Percentiles rank a stretch among this genome's conserved stretches.
Evolutionary conservation across 352 stramenopile species (phyloP).

Genomic region (Salisapilia sapeloensis): DNA sequence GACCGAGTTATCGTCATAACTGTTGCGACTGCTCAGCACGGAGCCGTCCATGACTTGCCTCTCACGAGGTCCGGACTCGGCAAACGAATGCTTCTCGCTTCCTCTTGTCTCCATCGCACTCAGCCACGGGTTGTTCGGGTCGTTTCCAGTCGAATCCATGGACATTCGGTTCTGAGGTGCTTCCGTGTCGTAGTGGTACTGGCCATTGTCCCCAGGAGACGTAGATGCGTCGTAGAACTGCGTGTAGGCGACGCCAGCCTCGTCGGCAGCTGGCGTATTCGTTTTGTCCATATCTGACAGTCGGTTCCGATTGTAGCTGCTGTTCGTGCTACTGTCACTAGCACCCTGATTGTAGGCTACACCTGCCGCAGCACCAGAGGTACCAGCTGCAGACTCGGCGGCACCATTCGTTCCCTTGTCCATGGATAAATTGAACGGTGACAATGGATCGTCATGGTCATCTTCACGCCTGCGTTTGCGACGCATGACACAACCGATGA

Average conservation of each 20-base stretch:
- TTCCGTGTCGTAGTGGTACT: conserved; percentile 9
- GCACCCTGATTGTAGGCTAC: conserved; percentile 3
- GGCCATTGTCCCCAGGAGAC: conserved; percentile 16
- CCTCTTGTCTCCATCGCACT: conserved; percentile 70
- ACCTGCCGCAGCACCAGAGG: conserved; percentile 7
- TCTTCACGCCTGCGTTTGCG: conserved; percentile 36
- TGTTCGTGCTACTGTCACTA: conserved; percentile 7
- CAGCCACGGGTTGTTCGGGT: conserved; percentile 46
- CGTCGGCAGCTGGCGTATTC: conserved; percentile 17
- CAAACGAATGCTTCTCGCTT: conserved; percentile 32
- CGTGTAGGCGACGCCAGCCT: conserved; percentile 42
- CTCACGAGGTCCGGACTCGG: too few relatives aligned
- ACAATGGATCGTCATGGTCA: conserved; percentile 53
- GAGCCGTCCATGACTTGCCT: too few relatives aligned
- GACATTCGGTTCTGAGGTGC: conserved; percentile 5
- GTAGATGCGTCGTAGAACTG: conserved; percentile 68
- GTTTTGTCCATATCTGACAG: conserved; percentile 13
- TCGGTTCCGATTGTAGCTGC: conserved; percentile 4
- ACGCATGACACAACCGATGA: conserved; percentile 35
- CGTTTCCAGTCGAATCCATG: conserved; percentile 10
- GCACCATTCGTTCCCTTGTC: conserved; percentile 58
- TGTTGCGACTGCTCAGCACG: conserved; percentile 33
- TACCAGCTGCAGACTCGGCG: conserved; percentile 1
- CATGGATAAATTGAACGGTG: conserved; percentile 72
- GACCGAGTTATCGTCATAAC: conserved; percentile 61